Conservation (phyloP, 371 early-diverging fungal species). For the Amoeboaphelidium protococcarum region DNA sequence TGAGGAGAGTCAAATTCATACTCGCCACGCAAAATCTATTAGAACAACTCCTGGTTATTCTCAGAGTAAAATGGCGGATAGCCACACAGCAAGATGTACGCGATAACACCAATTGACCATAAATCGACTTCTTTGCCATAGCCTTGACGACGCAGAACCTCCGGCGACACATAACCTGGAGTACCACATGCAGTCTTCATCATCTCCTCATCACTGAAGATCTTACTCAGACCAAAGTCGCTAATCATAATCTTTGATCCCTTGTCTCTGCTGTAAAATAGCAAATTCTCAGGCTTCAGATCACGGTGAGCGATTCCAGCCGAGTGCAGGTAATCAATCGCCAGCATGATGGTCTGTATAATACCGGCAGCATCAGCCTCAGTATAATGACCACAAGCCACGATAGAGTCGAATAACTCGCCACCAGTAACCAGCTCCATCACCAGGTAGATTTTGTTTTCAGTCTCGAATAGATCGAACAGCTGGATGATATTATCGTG, state of each 20-base stretch:
- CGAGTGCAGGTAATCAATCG: conserved; percentile 43
- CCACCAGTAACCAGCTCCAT: conserved; percentile 73
- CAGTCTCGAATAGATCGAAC: conserved; percentile 49
- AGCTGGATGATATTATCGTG: conserved; percentile 62
- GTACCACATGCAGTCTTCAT: conserved; percentile 77
- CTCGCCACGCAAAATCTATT: conserved; percentile 38
- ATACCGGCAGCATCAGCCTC: conserved; percentile 54
- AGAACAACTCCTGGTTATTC: conserved; percentile 19
- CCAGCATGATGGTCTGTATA: conserved; percentile 29
- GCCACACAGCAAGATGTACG: conserved; percentile 87
- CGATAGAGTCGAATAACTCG: conserved; percentile 77
- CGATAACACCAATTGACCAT: conserved; percentile 95
- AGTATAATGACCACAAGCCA: conserved; percentile 30
- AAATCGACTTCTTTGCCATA: conserved; percentile 76
- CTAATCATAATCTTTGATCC: conserved; percentile 53
- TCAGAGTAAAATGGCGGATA: conserved; percentile 75
- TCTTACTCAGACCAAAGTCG: conserved; percentile 84
- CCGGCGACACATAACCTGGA: conserved; percentile 88
- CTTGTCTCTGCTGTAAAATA: conserved; percentile 29
- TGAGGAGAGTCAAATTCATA: conserved; percentile 49
- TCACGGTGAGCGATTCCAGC: conserved; percentile 48
- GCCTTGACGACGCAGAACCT: conserved; percentile 42
- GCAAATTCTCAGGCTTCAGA: conserved; percentile 54
- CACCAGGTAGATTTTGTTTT: conserved; percentile 59
- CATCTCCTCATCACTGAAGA: conserved; percentile 30